Base-by-base conservation (phyloP, 2,329 filamentous ascomycete species). In the Colletotrichum tabaci region DNA sequence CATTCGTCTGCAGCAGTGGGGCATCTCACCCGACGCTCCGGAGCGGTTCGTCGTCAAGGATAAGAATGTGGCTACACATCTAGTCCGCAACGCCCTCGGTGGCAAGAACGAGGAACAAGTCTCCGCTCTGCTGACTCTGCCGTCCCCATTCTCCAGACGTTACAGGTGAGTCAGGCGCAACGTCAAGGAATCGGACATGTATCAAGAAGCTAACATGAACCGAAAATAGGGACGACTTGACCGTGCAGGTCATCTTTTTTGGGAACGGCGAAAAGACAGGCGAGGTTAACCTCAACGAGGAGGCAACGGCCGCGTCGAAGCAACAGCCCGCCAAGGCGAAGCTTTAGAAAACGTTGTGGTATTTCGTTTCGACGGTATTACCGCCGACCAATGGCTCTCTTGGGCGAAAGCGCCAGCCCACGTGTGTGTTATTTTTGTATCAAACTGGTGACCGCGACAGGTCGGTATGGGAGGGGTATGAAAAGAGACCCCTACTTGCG, bases 171-270 rank as follows among this genome's bases (percentile, higher is more conserved):
- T 75, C 35, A 21, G 60, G 47, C 42, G 21, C 9, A 44, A 2
- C 23, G 23, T 23, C 23, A 26, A 38, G 35, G 8, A 47, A 8
- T 18, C 7, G 23, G 38, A 23, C 38, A 38, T 30, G 64, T 53
- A 35, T 26, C 40, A 10, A 18, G 15, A 38, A 47, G 49, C 72
- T 73, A 40, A 73, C 61, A 23, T 9, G 10, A 21, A 21, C n/a
- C 5, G 49, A 35, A 38, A 52, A 16, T 72, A 96, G 94, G 76
- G 96, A 99, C 80, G 96, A 99, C 80, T 85, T 99, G 74, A 99
- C 96, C 0, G 96, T 99, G 18, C 94, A 99, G 82, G 96, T 99
- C 73, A 97, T 99, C 79, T 99, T 99, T 88, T 99, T 99, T 77
- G 96, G 96, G 72, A 90, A 97, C 76, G 90, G 92, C 46, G 86